Percentiles rank a stretch among this genome's conserved stretches.
These are phyloP conservation scores for Sarocladium strictum DNA, from an alignment of 2,329 filamentous ascomycete species.

Conservation along the genomic window DNA sequence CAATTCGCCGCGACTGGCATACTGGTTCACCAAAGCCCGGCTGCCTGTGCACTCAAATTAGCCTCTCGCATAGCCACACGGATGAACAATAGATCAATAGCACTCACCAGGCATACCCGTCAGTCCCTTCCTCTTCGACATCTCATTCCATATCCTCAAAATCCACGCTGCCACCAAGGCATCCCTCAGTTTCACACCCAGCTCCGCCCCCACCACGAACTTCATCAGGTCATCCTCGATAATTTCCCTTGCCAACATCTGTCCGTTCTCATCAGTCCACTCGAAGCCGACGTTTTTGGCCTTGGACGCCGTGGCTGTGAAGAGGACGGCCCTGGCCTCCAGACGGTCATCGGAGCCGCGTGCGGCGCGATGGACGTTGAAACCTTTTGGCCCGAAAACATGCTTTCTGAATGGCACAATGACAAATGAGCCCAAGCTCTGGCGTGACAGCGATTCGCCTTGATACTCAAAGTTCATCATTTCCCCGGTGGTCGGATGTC, in stretches of 20 bases:
- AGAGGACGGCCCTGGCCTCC: slow-evolving; percentile 19
- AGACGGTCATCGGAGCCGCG: slow-evolving; percentile 19
- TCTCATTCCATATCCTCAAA: slow-evolving; percentile 27
- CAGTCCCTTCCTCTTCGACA: slow-evolving; percentile 24
- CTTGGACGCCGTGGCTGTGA: slow-evolving; percentile 21
- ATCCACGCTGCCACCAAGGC: slow-evolving; percentile 30
- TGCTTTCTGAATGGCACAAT: slow-evolving; percentile 18
- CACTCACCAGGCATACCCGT: slow-evolving; percentile 6
- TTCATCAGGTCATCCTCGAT: slow-evolving; percentile 20
- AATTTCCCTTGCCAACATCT: slow-evolving; percentile 27
- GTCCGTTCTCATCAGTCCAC: slow-evolving; percentile 23
- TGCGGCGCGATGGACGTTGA: slow-evolving; percentile 23
- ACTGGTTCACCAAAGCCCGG: slow-evolving; percentile 9
- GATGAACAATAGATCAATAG: background rate
- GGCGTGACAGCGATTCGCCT: slow-evolving; percentile 24
- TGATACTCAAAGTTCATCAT: slow-evolving; percentile 25
- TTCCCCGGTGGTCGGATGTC: slow-evolving; percentile 22
- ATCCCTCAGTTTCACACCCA: slow-evolving; percentile 23
- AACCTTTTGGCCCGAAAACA: slow-evolving; percentile 19
- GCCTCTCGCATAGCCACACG: background rate
- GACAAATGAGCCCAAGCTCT: slow-evolving; percentile 23
- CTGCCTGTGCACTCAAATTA: background rate
- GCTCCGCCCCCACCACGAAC: slow-evolving; percentile 24
- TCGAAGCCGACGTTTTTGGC: slow-evolving; percentile 20
- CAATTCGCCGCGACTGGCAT: background rate